Conservation (phyloP, 2,329 filamentous ascomycete species). For the Ceratocystis variospora region DNA sequence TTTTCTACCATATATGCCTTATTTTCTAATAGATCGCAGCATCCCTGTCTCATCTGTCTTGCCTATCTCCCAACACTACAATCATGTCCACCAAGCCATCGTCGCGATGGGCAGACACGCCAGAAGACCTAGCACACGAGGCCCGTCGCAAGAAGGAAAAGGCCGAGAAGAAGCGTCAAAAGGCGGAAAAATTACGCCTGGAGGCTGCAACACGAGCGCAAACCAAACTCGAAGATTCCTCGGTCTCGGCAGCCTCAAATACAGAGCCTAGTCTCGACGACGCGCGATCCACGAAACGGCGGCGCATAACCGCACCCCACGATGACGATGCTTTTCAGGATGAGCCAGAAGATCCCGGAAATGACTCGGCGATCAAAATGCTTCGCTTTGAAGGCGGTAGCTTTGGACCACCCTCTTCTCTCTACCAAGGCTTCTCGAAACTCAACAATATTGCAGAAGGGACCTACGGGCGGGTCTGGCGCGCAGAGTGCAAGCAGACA, state of each 20-base stretch:
- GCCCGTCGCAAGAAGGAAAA: constrained; percentile 34
- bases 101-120: constrained; percentile 80
- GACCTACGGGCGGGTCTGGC: constrained; percentile 85
- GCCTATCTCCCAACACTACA: background rate
- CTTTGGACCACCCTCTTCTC: constrained; percentile 60
- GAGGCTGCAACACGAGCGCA: constrained; percentile 51
- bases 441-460: constrained; percentile 97
- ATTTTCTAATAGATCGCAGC: background rate
- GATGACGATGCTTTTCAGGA: constrained; percentile 21
- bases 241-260: constrained; percentile 21
- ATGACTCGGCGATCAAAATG: constrained; percentile 36
- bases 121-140: constrained; percentile 63
- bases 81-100: constrained; percentile 46
- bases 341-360: constrained; percentile 21
- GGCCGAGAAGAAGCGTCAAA: constrained; percentile 48
- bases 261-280: constrained; percentile 23
- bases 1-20: background rate
- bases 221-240: constrained; percentile 22
- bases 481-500: constrained; percentile 60
- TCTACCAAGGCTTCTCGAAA: constrained; percentile 72
- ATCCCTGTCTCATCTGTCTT: background rate
- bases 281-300: constrained; percentile 47
- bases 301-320: constrained; percentile 39
- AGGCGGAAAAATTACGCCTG: constrained; percentile 73
- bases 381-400: constrained; percentile 55